Base-by-base conservation (phyloP, 352 stramenopile species). In the Phytophthora quininea region DNA sequence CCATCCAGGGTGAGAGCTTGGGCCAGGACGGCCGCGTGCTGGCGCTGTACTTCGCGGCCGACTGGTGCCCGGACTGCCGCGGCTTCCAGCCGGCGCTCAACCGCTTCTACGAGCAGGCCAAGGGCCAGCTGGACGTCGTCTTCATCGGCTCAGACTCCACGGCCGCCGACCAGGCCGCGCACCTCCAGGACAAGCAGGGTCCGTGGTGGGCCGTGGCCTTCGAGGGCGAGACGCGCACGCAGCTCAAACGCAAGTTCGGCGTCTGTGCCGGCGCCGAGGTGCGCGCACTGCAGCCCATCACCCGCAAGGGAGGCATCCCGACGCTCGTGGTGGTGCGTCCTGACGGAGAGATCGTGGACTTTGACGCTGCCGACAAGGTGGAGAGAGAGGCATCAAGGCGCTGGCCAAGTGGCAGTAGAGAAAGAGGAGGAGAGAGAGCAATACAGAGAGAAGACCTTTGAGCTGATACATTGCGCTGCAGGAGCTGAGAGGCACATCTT, bases 61-160 rank as follows among this genome's bases (percentile, higher is more conserved):
- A 95, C 48, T 95, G 88, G 88, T 96, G 88, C 54, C 85, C 86
- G 2, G 79, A 95, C 68, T 96, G 88, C 76, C 85, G 84, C 59
- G 69, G 61, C 37, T 95, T 96, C 73, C 85, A 92, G 60, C 88
- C 88, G 42, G 59, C 69, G 53, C 71, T 96, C 31, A 96, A 95
- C 64, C 61, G 52, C 9, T 95, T 92, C 64, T 92, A 93, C 72
- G 55, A 77, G 58, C 51, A 77, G 8, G 77, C 78, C 46, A 79
- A 87, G 52, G 77, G 59, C 19, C 47, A 71, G 37, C 38, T 96
- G 33, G 88, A 95, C 61, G 63, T 96, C 38, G 81, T 96, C 8
- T 92, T 96, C 61, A 77, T 96, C 1, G 67, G 88, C 49, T 96
- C 88, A 46, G 87, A 96, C 63, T 58, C 58, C 40, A 86, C 79